Base-by-base conservation (phyloP, 306 rosid genomes). In the Sechiopsis laciniata region DNA sequence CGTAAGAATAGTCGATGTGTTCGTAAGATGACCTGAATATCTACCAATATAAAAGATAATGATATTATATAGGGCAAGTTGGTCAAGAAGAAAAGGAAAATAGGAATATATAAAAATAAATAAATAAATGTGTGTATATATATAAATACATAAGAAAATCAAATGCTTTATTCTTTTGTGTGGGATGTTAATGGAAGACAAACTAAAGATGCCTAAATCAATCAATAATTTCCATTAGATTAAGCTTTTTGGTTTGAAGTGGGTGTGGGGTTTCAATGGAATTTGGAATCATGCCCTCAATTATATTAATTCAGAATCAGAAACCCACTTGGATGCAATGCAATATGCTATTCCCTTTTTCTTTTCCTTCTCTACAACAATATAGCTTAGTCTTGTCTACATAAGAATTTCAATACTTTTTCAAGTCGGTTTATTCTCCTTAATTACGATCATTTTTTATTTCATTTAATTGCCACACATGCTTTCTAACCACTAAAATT, bases 301-400 rank as follows among this genome's bases (percentile, higher is more conserved):
- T 70, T 70, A 70, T 79, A 83, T 69, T 68, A 80, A 83, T 83
- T 82, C 75, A 87, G 92, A 90, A 85, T 87, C 88, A 74, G 72
- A 77, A 88, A 82, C 88, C 84, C 85, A 78, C 83, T 80, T 83
- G 50, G 45, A 69, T 78, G 58, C 50, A 51, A 78, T 79, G 63
- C 59, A 78, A 51, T 37, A 37, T 14, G n/a, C 55, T 69, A 83
- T 88, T n/a, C 68, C 6, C 68, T 62, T 32, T 61, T 10, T 8
- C 59, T 26, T 2, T n/a, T 10, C 21, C 60, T 20, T 57, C 62
- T 56, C 10, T 4, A 50, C 53, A 50, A 42, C 10, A 42, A 9
- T 46, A 46, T 46, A 46, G 4, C 2, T 46, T 10, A 45, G 52
- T 46, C 4, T 10, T 46, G 52, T 46, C 52, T 10, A 48, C 0